Evolutionary conservation across 805 yeast species (phyloP), one percentile per base, ranked within the genome.

Genomic region (Lachancea kluyveri): DNA sequence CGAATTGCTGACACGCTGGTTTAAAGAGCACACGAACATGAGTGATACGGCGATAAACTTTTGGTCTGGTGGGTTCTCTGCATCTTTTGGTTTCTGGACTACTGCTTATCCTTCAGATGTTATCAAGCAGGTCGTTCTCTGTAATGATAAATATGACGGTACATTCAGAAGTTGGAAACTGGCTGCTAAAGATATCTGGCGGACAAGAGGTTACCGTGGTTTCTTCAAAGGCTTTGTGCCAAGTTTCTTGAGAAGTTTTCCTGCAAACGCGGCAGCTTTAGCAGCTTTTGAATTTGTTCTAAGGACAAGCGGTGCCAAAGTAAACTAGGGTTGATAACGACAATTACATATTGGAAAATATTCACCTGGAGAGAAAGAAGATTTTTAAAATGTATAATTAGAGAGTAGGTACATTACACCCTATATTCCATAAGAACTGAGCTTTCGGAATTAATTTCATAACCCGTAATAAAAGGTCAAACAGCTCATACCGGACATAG

Each of bases 221-320:
- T 87, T 81, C 52, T 78, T 82, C 21, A 70, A 77, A 45, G 95
- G 95, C 1, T 86, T 83, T 54, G 74, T 73, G 5, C 94, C 95
- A 5, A 74, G 84, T 5, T 79, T 85, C 18, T 51, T 77, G 41
- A 68, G 95, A 43, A 82, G 94, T 13, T 86, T 86, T 70, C 96
- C 96, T 2, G 94, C 95, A 1, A 86, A 86, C 55, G 96, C 95
- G 1, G 88, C 95, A 10, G 96, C 96, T 0, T 62, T 86, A 37
- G 94, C 90, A 4, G 85, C 92, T 1, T 86, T 85, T 52, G 95
- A 86, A 57, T 78, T 82, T 12, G 85, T 77, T n/a, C 71, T 85
- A 77, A 69, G 90, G 33, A 47, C 54, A 9, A 42, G 60, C 17
- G 63, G 63, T 24, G 62, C 64, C 11, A 51, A 54, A 9, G 24